Conservation (phyloP, 495 filamentous ascomycete species). For the Xylaria acuta region DNA sequence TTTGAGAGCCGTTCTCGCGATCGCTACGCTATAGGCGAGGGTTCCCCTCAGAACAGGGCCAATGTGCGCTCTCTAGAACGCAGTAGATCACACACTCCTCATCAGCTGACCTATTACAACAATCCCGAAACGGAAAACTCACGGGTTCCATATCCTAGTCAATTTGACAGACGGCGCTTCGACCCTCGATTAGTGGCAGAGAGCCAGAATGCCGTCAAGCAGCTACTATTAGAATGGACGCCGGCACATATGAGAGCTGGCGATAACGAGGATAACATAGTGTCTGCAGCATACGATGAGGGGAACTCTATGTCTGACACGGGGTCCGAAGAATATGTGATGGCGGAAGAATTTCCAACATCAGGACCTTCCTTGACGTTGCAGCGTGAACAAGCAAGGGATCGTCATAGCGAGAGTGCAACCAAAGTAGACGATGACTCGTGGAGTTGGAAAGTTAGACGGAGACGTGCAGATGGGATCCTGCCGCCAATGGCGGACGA, state of each 20-base stretch:
- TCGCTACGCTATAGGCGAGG: neutral
- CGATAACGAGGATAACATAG: neutral
- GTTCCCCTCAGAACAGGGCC: neutral
- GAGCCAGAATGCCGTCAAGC: neutral
- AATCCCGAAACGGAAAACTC: neutral
- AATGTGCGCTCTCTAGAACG: neutral
- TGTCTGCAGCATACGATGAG: neutral
- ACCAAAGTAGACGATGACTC: neutral
- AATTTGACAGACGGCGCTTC: neutral
- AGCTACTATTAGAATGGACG: constrained; percentile 2
- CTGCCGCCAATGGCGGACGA: neutral
- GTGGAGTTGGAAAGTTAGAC: neutral
- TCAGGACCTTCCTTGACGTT: no score
- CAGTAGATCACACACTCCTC: neutral
- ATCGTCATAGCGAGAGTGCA: neutral
- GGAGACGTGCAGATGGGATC: neutral
- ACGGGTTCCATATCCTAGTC: neutral
- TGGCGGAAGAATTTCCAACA: neutral
- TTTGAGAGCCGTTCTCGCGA: neutral
- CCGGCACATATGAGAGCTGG: neutral
- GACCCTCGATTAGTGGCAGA: neutral
- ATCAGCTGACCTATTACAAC: neutral
- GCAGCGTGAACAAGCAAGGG: neutral
- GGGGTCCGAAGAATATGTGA: constrained; percentile 4
- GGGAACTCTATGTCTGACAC: neutral